phyloP scores from a whole-genome alignment of 2,329 filamentous ascomycete genomes.

The Onygenales sp. region DNA sequence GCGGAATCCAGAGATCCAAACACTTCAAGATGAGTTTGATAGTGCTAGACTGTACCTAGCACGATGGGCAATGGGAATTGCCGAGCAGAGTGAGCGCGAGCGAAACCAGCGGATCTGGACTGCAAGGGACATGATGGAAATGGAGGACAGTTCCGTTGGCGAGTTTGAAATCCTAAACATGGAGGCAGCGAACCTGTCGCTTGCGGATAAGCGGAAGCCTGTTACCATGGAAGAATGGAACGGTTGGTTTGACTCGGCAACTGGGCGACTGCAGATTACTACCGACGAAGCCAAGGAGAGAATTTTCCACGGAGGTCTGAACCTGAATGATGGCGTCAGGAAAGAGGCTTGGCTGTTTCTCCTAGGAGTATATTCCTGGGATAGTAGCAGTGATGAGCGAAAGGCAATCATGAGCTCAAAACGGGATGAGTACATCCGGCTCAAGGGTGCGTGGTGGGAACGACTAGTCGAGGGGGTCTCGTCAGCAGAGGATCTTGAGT shows the following conservation, averaged over 20 bases:
- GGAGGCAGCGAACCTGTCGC: constrained; percentile 60
- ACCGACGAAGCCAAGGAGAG: constrained; percentile 91
- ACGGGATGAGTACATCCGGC: constrained; percentile 83
- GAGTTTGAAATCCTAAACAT: constrained; percentile 89
- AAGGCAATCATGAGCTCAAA: constrained; percentile 74
- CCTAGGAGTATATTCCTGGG: constrained; percentile 86
- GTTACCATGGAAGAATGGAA: constrained; percentile 83
- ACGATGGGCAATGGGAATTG: constrained; percentile 97
- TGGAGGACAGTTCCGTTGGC: constrained; percentile 89
- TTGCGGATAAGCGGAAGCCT: constrained; percentile 66
- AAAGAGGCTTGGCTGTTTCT: constrained; percentile 97
- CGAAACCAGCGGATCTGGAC: constrained; percentile 84
- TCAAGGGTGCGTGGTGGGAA: constrained; percentile 97
- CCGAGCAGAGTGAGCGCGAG: constrained; percentile 89
- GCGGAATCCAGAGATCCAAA: constrained; percentile 88
- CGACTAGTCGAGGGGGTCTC: constrained; percentile 73
- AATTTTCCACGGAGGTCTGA: constrained; percentile 89
- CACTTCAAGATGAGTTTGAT: constrained; percentile 92
- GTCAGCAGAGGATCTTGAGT: constrained; percentile 74
- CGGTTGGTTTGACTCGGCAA: constrained; percentile 69
- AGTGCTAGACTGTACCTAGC: constrained; percentile 90
- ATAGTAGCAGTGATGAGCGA: constrained; percentile 77
- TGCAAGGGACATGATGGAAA: constrained; percentile 79
- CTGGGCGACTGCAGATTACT: constrained; percentile 68
- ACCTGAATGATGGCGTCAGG: constrained; percentile 79